These are phyloP conservation scores for Aspergillus flavus DNA, from an alignment of 2,329 filamentous ascomycete species.

Conservation along the genomic window DNA sequence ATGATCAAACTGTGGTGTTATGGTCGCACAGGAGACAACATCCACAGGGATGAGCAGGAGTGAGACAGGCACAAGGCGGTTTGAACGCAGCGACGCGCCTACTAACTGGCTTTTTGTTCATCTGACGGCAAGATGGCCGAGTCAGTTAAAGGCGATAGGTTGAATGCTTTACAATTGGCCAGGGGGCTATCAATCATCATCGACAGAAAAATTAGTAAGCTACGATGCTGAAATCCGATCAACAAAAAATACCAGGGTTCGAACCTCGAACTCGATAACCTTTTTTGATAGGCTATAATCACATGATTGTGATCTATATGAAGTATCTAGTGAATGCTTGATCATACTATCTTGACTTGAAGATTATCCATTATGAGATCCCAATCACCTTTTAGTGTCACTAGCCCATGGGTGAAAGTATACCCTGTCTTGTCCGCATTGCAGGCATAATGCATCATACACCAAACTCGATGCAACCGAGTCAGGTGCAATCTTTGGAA, in stretches of 20 bases:
- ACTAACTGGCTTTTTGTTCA: not conserved
- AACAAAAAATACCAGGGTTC: not conserved
- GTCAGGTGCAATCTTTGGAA: not conserved
- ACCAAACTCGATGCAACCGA: not conserved
- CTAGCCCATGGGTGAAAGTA: not conserved
- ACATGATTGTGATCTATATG: not conserved
- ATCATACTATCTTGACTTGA: not conserved
- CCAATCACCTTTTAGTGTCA: not conserved
- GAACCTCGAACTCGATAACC: not conserved
- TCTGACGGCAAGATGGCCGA: not conserved
- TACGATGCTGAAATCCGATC: too few species aligned
- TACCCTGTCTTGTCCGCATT: not conserved
- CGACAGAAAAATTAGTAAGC: too few species aligned
- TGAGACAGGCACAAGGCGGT: not conserved
- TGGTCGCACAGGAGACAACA: not conserved
- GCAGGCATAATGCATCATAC: not conserved
- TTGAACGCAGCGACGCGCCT: not conserved
- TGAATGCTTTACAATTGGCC: not conserved
- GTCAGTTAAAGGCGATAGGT: not conserved
- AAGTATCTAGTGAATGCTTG: not conserved
- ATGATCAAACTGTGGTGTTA: conserved; percentile 14
- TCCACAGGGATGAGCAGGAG: not conserved
- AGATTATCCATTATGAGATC: not conserved
- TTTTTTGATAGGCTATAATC: not conserved
- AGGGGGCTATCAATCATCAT: too few species aligned